phyloP scores from a whole-genome alignment of 192 early-diverging fungal species.

The Phlyctochytrium planicorne region DNA sequence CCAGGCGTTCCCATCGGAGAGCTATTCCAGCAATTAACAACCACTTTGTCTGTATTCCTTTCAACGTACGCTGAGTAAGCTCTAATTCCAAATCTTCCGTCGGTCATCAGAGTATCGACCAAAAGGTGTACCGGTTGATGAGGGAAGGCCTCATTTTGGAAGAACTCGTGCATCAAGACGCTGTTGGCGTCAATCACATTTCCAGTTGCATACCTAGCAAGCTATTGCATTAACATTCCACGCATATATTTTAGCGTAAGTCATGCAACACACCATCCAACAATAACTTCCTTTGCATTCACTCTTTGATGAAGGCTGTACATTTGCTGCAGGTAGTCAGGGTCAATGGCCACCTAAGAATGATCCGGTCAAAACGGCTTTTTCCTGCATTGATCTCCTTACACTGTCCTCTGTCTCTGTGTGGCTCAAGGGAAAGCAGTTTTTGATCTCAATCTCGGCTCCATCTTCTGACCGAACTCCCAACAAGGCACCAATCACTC shows the following conservation, averaged over 20 bases:
- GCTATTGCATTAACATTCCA: no score
- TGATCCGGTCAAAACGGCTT: not conserved
- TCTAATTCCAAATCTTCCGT: constrained; percentile 69
- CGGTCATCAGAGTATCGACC: constrained; percentile 79
- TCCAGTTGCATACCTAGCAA: constrained; percentile 63
- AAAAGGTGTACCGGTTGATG: constrained; percentile 80
- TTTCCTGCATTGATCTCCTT: not conserved
- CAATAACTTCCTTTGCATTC: constrained; percentile 83
- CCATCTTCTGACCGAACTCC: constrained; percentile 88
- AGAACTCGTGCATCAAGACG: constrained; percentile 49
- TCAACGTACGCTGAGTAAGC: constrained; percentile 61
- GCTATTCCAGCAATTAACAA: constrained; percentile 34
- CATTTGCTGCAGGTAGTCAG: constrained; percentile 86
- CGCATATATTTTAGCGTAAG: not conserved
- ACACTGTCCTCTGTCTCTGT: constrained; percentile 66
- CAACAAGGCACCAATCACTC: constrained; percentile 89
- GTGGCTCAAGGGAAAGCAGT: constrained; percentile 81
- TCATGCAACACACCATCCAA: constrained; percentile 79
- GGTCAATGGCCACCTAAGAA: constrained; percentile 74
- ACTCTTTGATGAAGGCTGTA: constrained; percentile 84
- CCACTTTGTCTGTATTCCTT: not conserved
- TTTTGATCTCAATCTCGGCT: constrained; percentile 82
- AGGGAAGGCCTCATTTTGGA: constrained; percentile 71
- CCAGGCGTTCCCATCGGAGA: constrained; percentile 71
- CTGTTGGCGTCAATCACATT: constrained; percentile 41